These are phyloP conservation scores for Cucumis sativus DNA, from an alignment of 306 rosid genomes.

Conservation along the genomic window Cucumber_9930_V3 NC_026661.2:22191001-22191500, in stretches of 20 bases:
- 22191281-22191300: background rate
- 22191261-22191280: background rate
- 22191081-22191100: background rate
- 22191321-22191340: slow-evolving; percentile 30
- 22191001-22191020: background rate
- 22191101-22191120: background rate
- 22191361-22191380: slow-evolving; percentile 22
- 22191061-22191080: background rate
- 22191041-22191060: background rate
- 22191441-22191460: slow-evolving; percentile 33
- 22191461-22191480: slow-evolving; percentile 22
- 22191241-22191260: slow-evolving; percentile 20
- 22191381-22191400: slow-evolving; percentile 46
- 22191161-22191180: slow-evolving; percentile 18
- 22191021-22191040: background rate
- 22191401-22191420: slow-evolving; percentile 27
- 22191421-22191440: slow-evolving; percentile 51
- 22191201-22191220: slow-evolving; percentile 24
- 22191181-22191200: slow-evolving; percentile 19
- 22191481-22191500: slow-evolving; percentile 28
- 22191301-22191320: background rate
- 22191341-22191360: slow-evolving; percentile 27
- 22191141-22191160: slow-evolving; percentile 23
- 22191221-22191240: slow-evolving; percentile 25
- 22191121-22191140: slow-evolving; percentile 10